Conservation (phyloP, 257 asterid species). For the Verbena officinalis region DNA sequence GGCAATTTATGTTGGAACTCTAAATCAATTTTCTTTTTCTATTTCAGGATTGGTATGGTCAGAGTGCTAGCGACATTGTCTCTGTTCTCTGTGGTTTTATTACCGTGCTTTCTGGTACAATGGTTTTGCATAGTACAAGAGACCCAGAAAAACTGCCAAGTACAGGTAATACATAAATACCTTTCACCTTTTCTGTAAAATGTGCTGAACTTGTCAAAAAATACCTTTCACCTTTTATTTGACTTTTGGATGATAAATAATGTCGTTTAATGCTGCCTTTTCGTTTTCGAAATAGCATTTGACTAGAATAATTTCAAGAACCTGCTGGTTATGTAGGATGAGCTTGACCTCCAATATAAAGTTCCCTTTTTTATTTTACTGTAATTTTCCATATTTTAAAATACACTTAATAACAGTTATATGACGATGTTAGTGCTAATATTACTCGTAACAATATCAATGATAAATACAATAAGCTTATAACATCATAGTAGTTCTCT, state of each 20-base stretch:
- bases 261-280: not conserved
- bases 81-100: slow-evolving; percentile 64
- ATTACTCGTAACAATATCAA: too few relatives aligned
- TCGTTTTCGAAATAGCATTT: not conserved
- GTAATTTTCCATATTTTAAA: too few relatives aligned
- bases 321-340: not conserved
- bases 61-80: slow-evolving; percentile 54
- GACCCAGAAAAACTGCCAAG: slow-evolving; percentile 47
- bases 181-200: not conserved
- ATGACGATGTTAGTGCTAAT: too few relatives aligned
- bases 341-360: too few relatives aligned
- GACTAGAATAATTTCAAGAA: not conserved
- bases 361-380: too few relatives aligned
- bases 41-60: slow-evolving; percentile 77
- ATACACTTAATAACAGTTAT: too few relatives aligned
- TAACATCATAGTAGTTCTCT: too few relatives aligned
- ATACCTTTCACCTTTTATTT: slow-evolving; percentile 2
- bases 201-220: not conserved
- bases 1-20: slow-evolving; percentile 16
- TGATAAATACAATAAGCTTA: too few relatives aligned
- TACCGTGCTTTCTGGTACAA: slow-evolving; percentile 69
- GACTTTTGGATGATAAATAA: not conserved
- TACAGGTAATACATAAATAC: slow-evolving; percentile 35
- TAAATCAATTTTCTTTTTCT: slow-evolving; percentile 1
- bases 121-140: slow-evolving; percentile 64